Conservation (phyloP, 2,329 filamentous ascomycete genomes). For the Samsoniella hepiali region DNA sequence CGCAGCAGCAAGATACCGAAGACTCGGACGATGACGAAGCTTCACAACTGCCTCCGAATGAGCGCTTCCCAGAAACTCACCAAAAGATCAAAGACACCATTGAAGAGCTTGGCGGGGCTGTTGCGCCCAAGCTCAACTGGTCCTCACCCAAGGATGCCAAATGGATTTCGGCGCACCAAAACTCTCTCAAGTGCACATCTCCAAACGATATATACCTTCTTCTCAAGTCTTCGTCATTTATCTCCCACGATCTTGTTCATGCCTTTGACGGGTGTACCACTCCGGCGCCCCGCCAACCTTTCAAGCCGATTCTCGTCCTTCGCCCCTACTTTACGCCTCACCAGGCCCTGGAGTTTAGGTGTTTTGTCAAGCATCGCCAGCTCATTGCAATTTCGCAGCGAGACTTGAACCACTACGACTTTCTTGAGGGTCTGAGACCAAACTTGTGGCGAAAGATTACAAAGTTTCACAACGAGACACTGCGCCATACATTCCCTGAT, state of each 20-base stretch:
- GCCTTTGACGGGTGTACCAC: slow-evolving; percentile 72
- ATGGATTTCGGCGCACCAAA: slow-evolving; percentile 80
- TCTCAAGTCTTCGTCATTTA: slow-evolving; percentile 89
- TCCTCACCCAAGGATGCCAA: slow-evolving; percentile 93
- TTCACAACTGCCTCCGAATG: slow-evolving; percentile 45
- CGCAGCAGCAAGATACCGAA: slow-evolving; percentile 45
- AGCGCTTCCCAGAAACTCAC: slow-evolving; percentile 70
- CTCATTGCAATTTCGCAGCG: slow-evolving; percentile 84
- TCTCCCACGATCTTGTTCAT: slow-evolving; percentile 91
- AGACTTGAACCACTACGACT: slow-evolving; percentile 86
- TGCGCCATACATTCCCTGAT: slow-evolving; percentile 79
- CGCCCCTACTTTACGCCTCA: slow-evolving; percentile 87
- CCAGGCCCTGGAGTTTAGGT: slow-evolving; percentile 89
- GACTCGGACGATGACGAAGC: slow-evolving; percentile 50
- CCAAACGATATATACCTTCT: slow-evolving; percentile 92
- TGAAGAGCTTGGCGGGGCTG: slow-evolving; percentile 74
- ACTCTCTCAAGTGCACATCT: slow-evolving; percentile 85
- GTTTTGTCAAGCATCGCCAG: slow-evolving; percentile 81
- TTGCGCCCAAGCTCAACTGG: slow-evolving; percentile 95
- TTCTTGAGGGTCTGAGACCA: slow-evolving; percentile 62
- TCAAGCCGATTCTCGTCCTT: slow-evolving; percentile 78
- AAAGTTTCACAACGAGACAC: slow-evolving; percentile 70
- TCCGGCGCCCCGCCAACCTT: slow-evolving; percentile 40
- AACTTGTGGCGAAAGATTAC: slow-evolving; percentile 66
- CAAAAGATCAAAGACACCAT: slow-evolving; percentile 74